These are phyloP conservation scores for Daedaleopsis sinensis DNA, from an alignment of 768 basidiomycete genomes.

Conservation along the genomic window DNA sequence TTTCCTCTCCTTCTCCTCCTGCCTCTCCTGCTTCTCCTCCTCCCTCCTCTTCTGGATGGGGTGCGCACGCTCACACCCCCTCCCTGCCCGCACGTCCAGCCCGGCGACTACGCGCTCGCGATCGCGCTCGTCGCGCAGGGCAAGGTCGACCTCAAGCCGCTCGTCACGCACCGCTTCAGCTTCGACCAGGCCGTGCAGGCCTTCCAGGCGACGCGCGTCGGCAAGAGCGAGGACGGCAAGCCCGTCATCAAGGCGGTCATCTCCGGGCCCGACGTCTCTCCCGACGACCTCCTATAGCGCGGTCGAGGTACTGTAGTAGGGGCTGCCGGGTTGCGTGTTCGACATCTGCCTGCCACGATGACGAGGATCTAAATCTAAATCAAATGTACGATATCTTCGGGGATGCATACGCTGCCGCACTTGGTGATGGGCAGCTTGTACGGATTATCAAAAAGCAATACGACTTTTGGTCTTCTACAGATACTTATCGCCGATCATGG, in stretches of 20 bases:
- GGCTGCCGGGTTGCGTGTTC: neutral
- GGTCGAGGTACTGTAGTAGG: neutral
- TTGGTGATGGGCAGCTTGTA: constrained; percentile 20
- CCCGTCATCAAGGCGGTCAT: constrained; percentile 90
- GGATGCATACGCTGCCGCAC: constrained; percentile 6
- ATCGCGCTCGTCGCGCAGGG: constrained; percentile 83
- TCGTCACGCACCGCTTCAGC: constrained; percentile 86
- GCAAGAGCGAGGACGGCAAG: constrained; percentile 86
- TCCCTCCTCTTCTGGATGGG: neutral
- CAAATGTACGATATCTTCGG: constrained; percentile 16
- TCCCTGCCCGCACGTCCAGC: constrained; percentile 39
- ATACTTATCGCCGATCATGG: too few species aligned
- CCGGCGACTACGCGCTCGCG: constrained; percentile 84
- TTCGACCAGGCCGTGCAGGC: constrained; percentile 81
- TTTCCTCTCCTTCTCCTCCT: neutral
- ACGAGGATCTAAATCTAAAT: too few species aligned
- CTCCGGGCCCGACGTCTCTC: constrained; percentile 69
- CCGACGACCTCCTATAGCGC: constrained; percentile 36
- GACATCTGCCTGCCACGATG: neutral
- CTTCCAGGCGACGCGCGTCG: constrained; percentile 78
- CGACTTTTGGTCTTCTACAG: neutral
- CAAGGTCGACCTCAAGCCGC: constrained; percentile 82
- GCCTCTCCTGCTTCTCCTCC: neutral
- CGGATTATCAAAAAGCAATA: neutral
- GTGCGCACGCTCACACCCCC: neutral